Evolutionary conservation across 257 asterid species (phyloP).

Genomic region (Fraxinus pennsylvanica): DNA sequence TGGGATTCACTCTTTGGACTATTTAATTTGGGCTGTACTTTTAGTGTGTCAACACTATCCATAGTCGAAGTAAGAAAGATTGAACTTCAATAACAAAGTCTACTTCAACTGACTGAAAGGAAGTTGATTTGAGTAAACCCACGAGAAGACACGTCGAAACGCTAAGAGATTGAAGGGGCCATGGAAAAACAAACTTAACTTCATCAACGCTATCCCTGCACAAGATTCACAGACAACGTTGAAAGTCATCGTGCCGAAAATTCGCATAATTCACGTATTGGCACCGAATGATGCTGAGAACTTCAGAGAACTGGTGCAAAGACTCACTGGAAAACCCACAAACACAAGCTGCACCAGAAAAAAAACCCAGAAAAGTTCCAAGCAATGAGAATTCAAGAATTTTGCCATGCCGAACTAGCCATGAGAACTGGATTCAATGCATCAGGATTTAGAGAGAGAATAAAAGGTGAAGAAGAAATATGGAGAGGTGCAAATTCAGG

Average conservation of each 20-base stretch:
- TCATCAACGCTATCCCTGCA: conserved; percentile 43
- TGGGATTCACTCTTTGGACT: no score
- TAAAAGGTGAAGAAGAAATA: conserved; percentile 75
- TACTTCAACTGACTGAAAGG: no score
- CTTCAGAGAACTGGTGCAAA: conserved; percentile 34
- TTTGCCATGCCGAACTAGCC: conserved; percentile 28
- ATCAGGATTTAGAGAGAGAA: conserved; percentile 39
- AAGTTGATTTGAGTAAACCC: no score
- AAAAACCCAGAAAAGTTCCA: conserved; percentile 1
- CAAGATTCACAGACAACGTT: conserved; percentile 50
- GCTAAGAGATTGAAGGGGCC: conserved; percentile 33
- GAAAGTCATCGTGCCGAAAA: no score
- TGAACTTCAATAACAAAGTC: no score
- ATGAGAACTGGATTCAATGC: conserved; percentile 30
- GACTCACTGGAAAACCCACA: conserved; percentile 64
- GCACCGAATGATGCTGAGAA: no score
- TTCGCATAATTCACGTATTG: no score
- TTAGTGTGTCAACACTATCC: no score
- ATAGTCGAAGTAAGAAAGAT: no score
- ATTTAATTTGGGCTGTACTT: no score
- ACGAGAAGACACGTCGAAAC: no score
- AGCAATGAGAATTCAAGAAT: conserved; percentile 21
- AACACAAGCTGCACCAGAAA: conserved; percentile 22
- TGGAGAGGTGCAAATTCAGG: conserved; percentile 62
- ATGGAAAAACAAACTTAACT: conserved; percentile 22